phyloP scores from a whole-genome alignment of 768 basidiomycete species.

The Mycena floridula region DNA sequence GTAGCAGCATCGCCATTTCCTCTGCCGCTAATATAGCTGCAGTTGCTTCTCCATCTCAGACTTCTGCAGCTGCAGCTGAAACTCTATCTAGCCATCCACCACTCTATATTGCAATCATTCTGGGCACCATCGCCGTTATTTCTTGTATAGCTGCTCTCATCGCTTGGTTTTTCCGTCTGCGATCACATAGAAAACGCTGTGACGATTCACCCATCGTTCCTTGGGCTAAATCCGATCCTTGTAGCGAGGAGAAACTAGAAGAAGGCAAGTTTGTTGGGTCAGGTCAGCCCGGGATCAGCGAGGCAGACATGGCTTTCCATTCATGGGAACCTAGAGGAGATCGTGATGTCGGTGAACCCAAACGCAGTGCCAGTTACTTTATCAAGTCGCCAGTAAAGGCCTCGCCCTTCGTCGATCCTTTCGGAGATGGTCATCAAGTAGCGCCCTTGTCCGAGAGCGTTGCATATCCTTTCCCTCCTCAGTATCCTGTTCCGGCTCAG shows the following conservation, averaged over 20 bases:
- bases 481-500: not conserved
- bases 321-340: constrained; percentile 32
- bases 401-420: constrained; percentile 15
- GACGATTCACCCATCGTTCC: constrained; percentile 29
- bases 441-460: constrained; percentile 10
- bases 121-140: constrained; percentile 39
- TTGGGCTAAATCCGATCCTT: constrained; percentile 20
- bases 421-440: not conserved
- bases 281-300: constrained; percentile 9
- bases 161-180: constrained; percentile 41
- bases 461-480: constrained; percentile 13
- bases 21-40: not conserved
- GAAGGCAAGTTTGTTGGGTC: constrained; percentile 12
- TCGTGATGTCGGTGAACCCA: constrained; percentile 38
- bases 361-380: constrained; percentile 23
- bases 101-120: constrained; percentile 44
- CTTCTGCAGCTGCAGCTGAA: not conserved
- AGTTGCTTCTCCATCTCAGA: not conserved
- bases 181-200: constrained; percentile 27
- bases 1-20: not conserved
- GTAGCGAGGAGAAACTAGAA: not conserved
- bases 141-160: constrained; percentile 40
- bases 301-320: constrained; percentile 20
- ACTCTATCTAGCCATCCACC: constrained; percentile 25
- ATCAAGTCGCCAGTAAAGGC: constrained; percentile 11